A percentile compares a stretch with the other conserved stretches of the same genome.
These are phyloP conservation scores for Aspergillus sp. DNA, from an alignment of 2,329 filamentous ascomycete genomes.

Conservation along the genomic window DNA sequence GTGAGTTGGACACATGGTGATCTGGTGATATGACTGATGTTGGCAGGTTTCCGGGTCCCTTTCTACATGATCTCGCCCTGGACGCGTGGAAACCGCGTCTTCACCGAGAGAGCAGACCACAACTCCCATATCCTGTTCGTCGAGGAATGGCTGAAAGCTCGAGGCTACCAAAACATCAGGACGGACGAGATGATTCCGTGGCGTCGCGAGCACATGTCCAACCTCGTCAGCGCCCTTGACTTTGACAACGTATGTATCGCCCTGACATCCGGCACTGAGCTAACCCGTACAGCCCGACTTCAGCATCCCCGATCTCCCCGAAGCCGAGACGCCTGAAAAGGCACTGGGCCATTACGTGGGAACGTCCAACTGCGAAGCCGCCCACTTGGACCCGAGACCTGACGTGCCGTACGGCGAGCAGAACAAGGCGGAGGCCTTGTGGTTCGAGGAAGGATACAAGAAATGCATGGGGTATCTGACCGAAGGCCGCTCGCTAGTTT, in stretches of 20 bases:
- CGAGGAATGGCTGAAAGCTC: constrained; percentile 41
- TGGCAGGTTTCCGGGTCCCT: constrained; percentile 44
- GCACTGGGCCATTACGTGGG: constrained; percentile 40
- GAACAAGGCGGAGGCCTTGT: constrained; percentile 22
- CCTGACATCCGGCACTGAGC: no score
- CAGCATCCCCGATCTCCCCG: constrained; percentile 39
- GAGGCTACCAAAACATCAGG: constrained; percentile 32
- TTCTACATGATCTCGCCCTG: constrained; percentile 50
- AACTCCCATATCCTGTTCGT: constrained; percentile 48
- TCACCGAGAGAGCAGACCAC: constrained; percentile 47
- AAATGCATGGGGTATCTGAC: constrained; percentile 43
- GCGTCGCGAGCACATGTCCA: constrained; percentile 41
- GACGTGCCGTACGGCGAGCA: constrained; percentile 42
- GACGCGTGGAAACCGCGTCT: constrained; percentile 46
- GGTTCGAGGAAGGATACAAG: constrained; percentile 49
- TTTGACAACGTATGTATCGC: constrained; percentile 27
- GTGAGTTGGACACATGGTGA: constrained; percentile 9
- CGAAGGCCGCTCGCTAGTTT: constrained; percentile 47
- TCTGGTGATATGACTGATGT: constrained; percentile 1
- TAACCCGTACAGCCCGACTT: constrained; percentile 40
- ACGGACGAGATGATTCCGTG: constrained; percentile 38
- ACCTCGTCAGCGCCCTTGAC: constrained; percentile 41
- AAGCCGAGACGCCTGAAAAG: constrained; percentile 35
- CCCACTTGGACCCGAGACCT: constrained; percentile 30
- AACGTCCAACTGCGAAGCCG: constrained; percentile 35